These are phyloP conservation scores for Fusarium vanettenii DNA, from an alignment of 2,329 filamentous ascomycete species.

Conservation along the genomic window DNA sequence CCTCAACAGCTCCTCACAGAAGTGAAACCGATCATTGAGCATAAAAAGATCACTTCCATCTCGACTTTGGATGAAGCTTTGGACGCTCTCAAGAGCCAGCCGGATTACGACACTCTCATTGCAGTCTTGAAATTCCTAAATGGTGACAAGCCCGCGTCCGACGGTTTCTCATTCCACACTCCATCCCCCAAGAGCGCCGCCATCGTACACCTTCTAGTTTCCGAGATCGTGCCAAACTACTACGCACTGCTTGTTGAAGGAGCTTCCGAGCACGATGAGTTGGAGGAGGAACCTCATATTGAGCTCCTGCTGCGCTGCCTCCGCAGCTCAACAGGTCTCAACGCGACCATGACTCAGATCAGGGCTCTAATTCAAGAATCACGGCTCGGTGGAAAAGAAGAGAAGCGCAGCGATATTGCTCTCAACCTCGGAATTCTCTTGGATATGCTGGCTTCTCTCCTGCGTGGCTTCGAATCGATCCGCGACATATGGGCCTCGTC, in stretches of 20 bases:
- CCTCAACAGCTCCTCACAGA: constrained; percentile 54
- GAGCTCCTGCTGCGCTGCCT: constrained; percentile 72
- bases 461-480: constrained; percentile 53
- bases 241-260: constrained; percentile 74
- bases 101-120: constrained; percentile 68
- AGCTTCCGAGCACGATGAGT: constrained; percentile 31
- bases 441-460: constrained; percentile 56
- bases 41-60: constrained; percentile 17
- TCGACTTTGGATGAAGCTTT: constrained; percentile 63
- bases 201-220: constrained; percentile 79
- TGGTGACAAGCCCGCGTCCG: constrained; percentile 30
- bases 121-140: constrained; percentile 65
- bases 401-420: constrained; percentile 54
- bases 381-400: constrained; percentile 51
- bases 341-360: constrained; percentile 78
- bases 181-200: constrained; percentile 78
- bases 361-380: constrained; percentile 68
- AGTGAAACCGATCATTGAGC: constrained; percentile 41
- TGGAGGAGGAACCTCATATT: constrained; percentile 34
- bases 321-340: constrained; percentile 79
- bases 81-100: constrained; percentile 70
- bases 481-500: constrained; percentile 53
- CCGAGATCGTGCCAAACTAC: constrained; percentile 82
- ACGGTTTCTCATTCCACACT: constrained; percentile 41
- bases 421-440: constrained; percentile 59